A percentile compares a stretch with the other conserved stretches of the same genome.
phyloP scores from a whole-genome alignment of 2,329 filamentous ascomycete species.

The Ceratocystis colombiana region DNA sequence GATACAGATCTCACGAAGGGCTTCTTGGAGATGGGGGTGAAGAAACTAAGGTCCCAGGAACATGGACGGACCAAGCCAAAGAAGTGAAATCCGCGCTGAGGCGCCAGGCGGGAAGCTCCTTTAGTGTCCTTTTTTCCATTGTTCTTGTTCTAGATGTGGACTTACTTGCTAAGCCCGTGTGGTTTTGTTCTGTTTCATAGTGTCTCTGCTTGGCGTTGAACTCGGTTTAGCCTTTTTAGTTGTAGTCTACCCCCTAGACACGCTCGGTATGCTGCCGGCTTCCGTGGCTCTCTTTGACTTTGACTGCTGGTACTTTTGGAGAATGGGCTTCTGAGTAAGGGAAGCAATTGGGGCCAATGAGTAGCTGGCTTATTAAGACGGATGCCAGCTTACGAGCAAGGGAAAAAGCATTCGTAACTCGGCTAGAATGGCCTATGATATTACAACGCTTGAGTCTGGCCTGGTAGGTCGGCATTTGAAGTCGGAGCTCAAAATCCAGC shows the following conservation, averaged over 20 bases:
- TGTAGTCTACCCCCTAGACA: background rate
- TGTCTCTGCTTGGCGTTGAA: background rate
- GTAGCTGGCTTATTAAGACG: background rate
- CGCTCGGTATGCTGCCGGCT: background rate
- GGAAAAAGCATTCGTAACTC: background rate
- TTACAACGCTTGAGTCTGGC: background rate
- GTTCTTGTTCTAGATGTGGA: conserved; percentile 2
- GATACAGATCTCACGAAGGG: background rate
- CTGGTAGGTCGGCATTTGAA: background rate
- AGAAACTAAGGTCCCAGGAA: background rate
- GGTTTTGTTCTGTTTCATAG: background rate
- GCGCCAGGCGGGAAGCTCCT: background rate
- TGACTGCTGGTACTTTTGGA: background rate
- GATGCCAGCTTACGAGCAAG: background rate
- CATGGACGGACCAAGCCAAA: background rate
- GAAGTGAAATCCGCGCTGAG: background rate
- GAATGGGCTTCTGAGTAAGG: background rate
- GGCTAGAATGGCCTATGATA: background rate
- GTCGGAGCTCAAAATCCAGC: background rate
- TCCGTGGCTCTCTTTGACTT: conserved; percentile 6
- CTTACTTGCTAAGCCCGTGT: background rate
- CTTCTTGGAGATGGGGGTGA: background rate
- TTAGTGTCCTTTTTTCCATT: background rate
- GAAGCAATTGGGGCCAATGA: background rate
- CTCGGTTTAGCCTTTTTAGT: background rate